These are phyloP conservation scores for Cladosporium sphaerospermum DNA, from an alignment of 2,329 filamentous ascomycete genomes.

Conservation along the genomic window DNA sequence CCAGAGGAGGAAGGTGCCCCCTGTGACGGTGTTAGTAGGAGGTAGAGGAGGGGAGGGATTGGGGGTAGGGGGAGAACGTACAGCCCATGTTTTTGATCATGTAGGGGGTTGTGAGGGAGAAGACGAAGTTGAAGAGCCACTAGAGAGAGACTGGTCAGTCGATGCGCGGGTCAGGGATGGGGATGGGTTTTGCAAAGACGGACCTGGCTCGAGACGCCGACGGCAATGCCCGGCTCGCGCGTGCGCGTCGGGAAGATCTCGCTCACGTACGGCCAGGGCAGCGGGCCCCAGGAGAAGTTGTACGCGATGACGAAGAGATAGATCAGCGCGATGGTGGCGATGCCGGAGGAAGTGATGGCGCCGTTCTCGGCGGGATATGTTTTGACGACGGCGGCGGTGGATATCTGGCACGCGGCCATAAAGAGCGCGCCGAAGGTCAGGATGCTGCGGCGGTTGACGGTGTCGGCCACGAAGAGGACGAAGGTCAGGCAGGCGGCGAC, in stretches of 20 bases:
- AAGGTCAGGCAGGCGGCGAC: conserved; percentile 46
- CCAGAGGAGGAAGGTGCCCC: conserved; percentile 45
- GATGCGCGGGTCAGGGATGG: too few species aligned
- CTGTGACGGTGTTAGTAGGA: background rate
- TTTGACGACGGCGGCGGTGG: conserved; percentile 27
- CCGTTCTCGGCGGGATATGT: conserved; percentile 19
- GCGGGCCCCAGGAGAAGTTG: conserved; percentile 48
- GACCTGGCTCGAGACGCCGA: conserved; percentile 39
- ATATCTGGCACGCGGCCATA: conserved; percentile 33
- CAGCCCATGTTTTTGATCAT: conserved; percentile 46
- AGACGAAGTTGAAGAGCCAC: conserved; percentile 49
- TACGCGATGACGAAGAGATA: conserved; percentile 51
- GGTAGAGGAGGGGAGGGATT: too few species aligned
- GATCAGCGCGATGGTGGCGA: conserved; percentile 49
- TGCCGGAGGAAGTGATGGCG: conserved; percentile 32
- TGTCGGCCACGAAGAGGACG: conserved; percentile 49
- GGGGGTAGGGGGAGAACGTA: conserved; percentile 26
- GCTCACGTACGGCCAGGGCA: conserved; percentile 46
- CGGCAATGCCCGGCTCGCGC: conserved; percentile 44
- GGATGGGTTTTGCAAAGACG: too few species aligned
- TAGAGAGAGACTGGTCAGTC: conserved; percentile 17
- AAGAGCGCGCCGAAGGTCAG: conserved; percentile 27
- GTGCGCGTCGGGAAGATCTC: conserved; percentile 49
- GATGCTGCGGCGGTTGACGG: conserved; percentile 38
- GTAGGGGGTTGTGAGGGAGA: conserved; percentile 44